Conservation (phyloP, 768 basidiomycete species). For the Tricholoma sp. region DNA sequence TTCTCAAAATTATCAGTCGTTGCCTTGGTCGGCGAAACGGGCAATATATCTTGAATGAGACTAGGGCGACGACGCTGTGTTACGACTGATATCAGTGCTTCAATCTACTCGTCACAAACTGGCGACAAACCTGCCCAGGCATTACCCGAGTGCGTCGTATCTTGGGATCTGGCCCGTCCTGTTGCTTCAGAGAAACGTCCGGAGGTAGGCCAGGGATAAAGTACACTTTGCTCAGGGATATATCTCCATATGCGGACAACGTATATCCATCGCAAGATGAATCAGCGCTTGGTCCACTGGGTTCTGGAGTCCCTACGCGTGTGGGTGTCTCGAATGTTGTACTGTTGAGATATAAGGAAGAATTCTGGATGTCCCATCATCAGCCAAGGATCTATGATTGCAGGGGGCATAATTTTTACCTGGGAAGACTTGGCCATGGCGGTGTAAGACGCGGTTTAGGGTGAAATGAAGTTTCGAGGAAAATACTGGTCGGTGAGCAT, state of each 20-base stretch:
- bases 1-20: slow-evolving; percentile 15
- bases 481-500: background rate
- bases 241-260: slow-evolving; percentile 40
- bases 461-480: background rate
- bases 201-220: slow-evolving; percentile 28
- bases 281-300: background rate
- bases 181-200: slow-evolving; percentile 9
- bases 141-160: background rate
- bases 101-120: background rate
- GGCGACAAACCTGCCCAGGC: background rate
- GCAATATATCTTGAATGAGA: slow-evolving; percentile 18
- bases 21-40: slow-evolving; percentile 17
- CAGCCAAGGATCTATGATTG: background rate
- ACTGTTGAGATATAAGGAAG: background rate
- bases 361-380: background rate
- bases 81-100: background rate
- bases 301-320: background rate
- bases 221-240: slow-evolving; percentile 33
- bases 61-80: slow-evolving; percentile 14
- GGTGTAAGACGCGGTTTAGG: background rate
- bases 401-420: background rate
- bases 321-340: background rate
- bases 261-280: slow-evolving; percentile 25
- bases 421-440: background rate
- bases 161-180: slow-evolving; percentile 3